Base-by-base conservation (phyloP, 1,284 basidiomycete species). In the Cutaneotrichosporon sp. region DNA sequence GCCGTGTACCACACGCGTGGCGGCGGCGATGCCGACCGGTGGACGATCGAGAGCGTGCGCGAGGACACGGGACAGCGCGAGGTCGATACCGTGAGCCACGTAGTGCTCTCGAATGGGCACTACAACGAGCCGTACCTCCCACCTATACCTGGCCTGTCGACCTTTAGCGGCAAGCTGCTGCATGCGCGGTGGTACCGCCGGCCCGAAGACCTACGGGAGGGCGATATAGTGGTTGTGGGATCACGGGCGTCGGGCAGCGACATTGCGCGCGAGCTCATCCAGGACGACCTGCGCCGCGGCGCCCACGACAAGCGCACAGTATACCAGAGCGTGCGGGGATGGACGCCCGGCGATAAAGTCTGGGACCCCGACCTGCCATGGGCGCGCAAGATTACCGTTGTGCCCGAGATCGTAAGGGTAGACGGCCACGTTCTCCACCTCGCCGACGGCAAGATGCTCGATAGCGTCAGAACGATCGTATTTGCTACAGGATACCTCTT, bases 221-320 rank as follows among this genome's bases (percentile, higher is more conserved):
- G 76, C 62, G 75, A 64, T 1, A 74, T 80, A 7, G 66, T 81
- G 20, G 77, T 81, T 0, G 75, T 81, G 8, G 80, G 80, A 7
- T 78, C 77, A 26, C 74, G 71, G n/a, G 75, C 76, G 4, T 78
- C 76, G 0, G 80, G 79, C 0, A 77, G 76, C 15, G 80, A 81
- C 56, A 75, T 80, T 22, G 73, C 77, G 0, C 68, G 80, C n/a
- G 77, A 80, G 51, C 61, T 81, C 8, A 76, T 73, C 7, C 40
- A 54, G 8, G 62, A 69, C 18, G 72, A 77, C 22, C n/a, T 37
- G 17, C 5, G 20, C 40, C 13, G 40, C 8, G 4, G 56, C 52
- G 36, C 62, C 62, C 9, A 64, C 55, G 17, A 61, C 5, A 57
- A 53, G 35, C 64, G 64, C 10, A 65, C 57, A 21, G 63, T 76